A percentile compares a stretch with the other conserved stretches of the same genome.
Evolutionary conservation across 2,329 filamentous ascomycete species (phyloP).

Genomic region (Cladosporium phlei): DNA sequence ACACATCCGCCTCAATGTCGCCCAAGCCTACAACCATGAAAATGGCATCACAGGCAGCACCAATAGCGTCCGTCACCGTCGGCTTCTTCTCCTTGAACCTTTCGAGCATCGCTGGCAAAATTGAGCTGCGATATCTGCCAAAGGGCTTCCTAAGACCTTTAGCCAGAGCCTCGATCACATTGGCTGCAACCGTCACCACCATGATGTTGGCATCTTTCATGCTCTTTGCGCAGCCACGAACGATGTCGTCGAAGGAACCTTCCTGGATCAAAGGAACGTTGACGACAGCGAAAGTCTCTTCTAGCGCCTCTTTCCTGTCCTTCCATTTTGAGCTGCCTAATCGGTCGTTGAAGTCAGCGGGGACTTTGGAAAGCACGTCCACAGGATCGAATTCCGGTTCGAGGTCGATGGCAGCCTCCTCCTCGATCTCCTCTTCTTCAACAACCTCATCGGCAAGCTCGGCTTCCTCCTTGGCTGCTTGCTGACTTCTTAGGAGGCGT

Average conservation of each 20-base stretch:
- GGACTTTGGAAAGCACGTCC: constrained; percentile 76
- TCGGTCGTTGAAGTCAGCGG: constrained; percentile 75
- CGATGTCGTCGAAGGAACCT: constrained; percentile 78
- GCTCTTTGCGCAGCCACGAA: constrained; percentile 78
- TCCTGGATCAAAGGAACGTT: constrained; percentile 92
- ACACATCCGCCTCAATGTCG: constrained; percentile 87
- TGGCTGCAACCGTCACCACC: constrained; percentile 87
- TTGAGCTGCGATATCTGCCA: constrained; percentile 69
- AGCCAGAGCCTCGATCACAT: constrained; percentile 84
- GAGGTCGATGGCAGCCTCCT: constrained; percentile 66
- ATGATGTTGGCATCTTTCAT: constrained; percentile 99
- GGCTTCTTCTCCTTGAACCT: constrained; percentile 96
- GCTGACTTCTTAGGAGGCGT: constrained; percentile 79
- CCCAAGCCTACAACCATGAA: constrained; percentile 64
- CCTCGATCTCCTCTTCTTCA: constrained; percentile 52
- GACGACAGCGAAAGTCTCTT: constrained; percentile 68
- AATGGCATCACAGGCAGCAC: constrained; percentile 72
- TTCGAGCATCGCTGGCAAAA: constrained; percentile 90
- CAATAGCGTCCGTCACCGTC: constrained; percentile 79
- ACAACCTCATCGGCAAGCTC: constrained; percentile 52
- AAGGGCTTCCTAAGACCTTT: constrained; percentile 78
- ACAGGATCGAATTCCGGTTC: constrained; percentile 68
- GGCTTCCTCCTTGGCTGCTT: constrained; percentile 72
- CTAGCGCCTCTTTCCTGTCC: constrained; percentile 89
- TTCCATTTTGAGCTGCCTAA: constrained; percentile 96